A percentile compares a stretch with the other conserved stretches of the same genome.
Conservation (phyloP, 73 alveolate species). For the Chromera velia region DNA sequence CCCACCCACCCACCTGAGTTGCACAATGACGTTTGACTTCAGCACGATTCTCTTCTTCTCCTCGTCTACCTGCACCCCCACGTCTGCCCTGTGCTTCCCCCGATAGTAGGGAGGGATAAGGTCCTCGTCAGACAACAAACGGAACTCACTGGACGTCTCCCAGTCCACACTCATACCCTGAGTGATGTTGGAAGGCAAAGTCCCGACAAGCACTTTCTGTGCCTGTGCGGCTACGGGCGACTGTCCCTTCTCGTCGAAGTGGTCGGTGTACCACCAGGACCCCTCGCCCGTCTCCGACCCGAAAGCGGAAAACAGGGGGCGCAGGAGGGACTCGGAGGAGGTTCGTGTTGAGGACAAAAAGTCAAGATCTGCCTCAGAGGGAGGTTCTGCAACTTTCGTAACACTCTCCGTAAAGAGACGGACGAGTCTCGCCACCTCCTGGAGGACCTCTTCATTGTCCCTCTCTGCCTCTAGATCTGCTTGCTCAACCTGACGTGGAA, state of each 20-base stretch:
- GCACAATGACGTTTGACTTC: too few relatives aligned
- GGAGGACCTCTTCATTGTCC: neutral
- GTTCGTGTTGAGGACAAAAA: too few relatives aligned
- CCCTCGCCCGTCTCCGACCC: constrained; percentile 4
- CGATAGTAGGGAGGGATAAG: too few relatives aligned
- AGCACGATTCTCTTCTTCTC: too few relatives aligned
- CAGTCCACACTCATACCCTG: too few relatives aligned
- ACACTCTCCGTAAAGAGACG: neutral
- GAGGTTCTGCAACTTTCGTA: neutral
- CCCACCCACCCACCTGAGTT: too few relatives aligned
- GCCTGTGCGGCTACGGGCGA: constrained; percentile 18
- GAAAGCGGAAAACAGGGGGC: neutral
- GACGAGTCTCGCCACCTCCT: neutral
- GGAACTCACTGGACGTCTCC: constrained; percentile 17
- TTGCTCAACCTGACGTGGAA: neutral
- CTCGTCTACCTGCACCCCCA: too few relatives aligned
- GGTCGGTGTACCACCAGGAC: constrained; percentile 36
- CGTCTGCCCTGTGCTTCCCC: too few relatives aligned
- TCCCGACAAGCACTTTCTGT: constrained; percentile 8
- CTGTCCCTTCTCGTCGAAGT: constrained; percentile 20
- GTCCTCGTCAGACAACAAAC: constrained; percentile 20
- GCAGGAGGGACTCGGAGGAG: too few relatives aligned
- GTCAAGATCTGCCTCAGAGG: too few relatives aligned
- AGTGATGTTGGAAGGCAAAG: constrained; percentile 7
- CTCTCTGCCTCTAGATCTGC: neutral